Conservation (phyloP, 768 basidiomycete species). For the Asterophora lycoperdoides region DNA sequence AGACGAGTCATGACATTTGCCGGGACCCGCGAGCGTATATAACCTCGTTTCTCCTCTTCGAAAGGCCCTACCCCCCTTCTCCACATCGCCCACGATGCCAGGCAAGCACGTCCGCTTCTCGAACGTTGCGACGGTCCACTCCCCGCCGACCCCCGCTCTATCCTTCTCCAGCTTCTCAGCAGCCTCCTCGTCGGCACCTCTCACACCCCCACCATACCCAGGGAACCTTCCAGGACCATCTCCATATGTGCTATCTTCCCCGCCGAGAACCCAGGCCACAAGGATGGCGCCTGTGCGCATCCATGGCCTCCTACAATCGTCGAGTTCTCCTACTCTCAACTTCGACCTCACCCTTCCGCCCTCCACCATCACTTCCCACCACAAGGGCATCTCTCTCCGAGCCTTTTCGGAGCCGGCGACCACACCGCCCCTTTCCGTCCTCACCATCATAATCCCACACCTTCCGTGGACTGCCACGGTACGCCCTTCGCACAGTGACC, state of each 20-base stretch:
- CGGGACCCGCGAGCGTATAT: background rate
- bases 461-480: conserved; percentile 36
- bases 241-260: background rate
- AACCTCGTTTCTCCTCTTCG: background rate
- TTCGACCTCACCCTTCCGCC: conserved; percentile 29
- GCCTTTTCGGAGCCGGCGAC: conserved; percentile 31
- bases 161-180: conserved; percentile 11
- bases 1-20: conserved; percentile 2
- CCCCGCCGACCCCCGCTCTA: conserved; percentile 15
- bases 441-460: conserved; percentile 26
- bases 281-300: conserved; percentile 7
- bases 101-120: conserved; percentile 21
- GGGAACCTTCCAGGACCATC: conserved; percentile 8
- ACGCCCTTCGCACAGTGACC: conserved; percentile 21
- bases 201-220: conserved; percentile 10
- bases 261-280: background rate
- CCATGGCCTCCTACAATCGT: conserved; percentile 27
- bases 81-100: conserved; percentile 8
- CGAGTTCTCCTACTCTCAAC: conserved; percentile 17
- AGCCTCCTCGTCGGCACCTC: conserved; percentile 10
- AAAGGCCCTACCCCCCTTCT: no score
- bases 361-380: conserved; percentile 22
- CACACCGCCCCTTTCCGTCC: conserved; percentile 24
- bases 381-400: conserved; percentile 21
- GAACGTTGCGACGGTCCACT: conserved; percentile 1